Base-by-base conservation (phyloP, 192 early-diverging fungal species). In the Linderina pennispora region DNA sequence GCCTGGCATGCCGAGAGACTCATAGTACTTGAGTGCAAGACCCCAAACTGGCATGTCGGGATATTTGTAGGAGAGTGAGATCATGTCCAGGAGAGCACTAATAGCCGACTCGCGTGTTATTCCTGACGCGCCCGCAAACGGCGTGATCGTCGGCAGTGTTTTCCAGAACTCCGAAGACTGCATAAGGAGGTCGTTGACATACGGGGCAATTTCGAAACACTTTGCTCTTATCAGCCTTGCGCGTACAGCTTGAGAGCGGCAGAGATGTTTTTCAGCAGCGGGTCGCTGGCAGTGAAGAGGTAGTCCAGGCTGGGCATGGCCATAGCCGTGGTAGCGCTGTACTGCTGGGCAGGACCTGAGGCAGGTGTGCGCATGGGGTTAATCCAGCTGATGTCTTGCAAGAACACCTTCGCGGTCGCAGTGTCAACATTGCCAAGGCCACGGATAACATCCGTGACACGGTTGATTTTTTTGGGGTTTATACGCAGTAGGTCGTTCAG, bases 1-100 rank as follows among this genome's bases (percentile, higher is more conserved):
- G 1, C 59, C 66, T 6, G 54, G 55, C 54, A 70, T 58, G 8
- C 66, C 66, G 16, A 62, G 53, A 10, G 40, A 36, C 43, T 50
- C 50, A 36, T 62, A 70, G 43, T 70, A 62, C 23, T 49, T 35
- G 14, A 57, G 14, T 0, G 19, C 45, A 11, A 69, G 32, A 33
- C 57, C 38, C 45, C 50, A 48, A 21, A 56, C 57, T 8, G 65
- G 50, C 23, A 54, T 54, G 23, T 41, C 45, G 0, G 65, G 65
- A 17, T 62, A 53, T 15, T 42, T 53, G 43, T 61, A 57, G 6
- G 50, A 43, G n/a, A 69, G 41, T 0, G 50, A 15, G 1, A 67
- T 49, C 8, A 69, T 15, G 23, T 57, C 35, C 9, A 42, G 17
- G 3, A 69, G n/a, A 1, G 40, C 42, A 10, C 34, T 20, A 15